Percentiles rank a stretch among this genome's conserved stretches.
Conservation (phyloP, 768 basidiomycete genomes). For the Erythrobasidium yunnanense region DNA sequence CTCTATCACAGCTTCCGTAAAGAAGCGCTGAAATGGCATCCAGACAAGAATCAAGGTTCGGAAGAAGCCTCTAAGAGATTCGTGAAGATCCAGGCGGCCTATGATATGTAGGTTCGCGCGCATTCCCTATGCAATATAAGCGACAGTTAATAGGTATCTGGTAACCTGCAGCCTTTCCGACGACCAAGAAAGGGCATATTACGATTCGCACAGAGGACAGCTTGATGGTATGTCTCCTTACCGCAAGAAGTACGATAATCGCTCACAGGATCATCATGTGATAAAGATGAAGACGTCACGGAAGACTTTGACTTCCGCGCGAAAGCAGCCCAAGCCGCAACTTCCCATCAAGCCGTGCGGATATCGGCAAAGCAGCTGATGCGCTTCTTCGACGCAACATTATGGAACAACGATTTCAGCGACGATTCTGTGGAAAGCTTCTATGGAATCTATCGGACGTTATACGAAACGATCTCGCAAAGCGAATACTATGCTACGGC, state of each 20-base stretch:
- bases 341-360: constrained; percentile 15
- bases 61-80: constrained; percentile 79
- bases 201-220: constrained; percentile 61
- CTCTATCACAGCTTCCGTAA: constrained; percentile 33
- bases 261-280: not conserved
- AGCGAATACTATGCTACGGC: constrained; percentile 58
- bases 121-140: too few relatives aligned
- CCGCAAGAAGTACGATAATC: not conserved
- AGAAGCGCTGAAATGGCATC: constrained; percentile 41
- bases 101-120: constrained; percentile 66
- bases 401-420: constrained; percentile 60
- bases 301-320: constrained; percentile 1
- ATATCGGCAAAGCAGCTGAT: constrained; percentile 53
- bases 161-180: constrained; percentile 70
- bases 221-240: not conserved
- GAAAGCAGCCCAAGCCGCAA: constrained; percentile 1
- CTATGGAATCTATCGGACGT: constrained; percentile 73
- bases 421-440: constrained; percentile 57
- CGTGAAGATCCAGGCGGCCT: constrained; percentile 81
- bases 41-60: constrained; percentile 63
- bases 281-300: not conserved
- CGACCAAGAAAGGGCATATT: constrained; percentile 98
- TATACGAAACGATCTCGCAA: constrained; percentile 68
- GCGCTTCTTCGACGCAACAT: constrained; percentile 65
- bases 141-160: not conserved